Base-by-base conservation (phyloP, 176 grass and related monocot species). In the Eleusine indica region DNA sequence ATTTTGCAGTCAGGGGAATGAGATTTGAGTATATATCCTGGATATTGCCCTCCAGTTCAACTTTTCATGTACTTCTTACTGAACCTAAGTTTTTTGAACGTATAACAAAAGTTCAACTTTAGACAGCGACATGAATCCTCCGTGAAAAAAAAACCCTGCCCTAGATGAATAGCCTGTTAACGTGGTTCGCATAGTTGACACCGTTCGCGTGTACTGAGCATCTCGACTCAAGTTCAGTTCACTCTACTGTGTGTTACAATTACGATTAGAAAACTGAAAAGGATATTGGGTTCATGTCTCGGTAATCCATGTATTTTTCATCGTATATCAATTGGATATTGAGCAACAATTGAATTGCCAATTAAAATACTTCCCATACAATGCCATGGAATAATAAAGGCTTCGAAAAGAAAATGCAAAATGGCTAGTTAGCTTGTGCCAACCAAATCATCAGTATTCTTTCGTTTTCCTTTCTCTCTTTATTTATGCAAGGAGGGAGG, bases 401-500 rank as follows among this genome's bases (percentile, higher is more conserved):
- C 9, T 56, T 15, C 44, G 66, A 80, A 70, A 80, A 67, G 2
- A 80, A 74, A 81, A 68, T 5, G 4, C 12, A 49, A 16, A 80
- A 80, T 40, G 46, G 11, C 65, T 49, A 51, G 25, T 25, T 25
- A 35, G 74, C 46, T 14, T 83, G 49, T 4, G 16, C 63, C 47
- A 58, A 66, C 10, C 22, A 25, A 70, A 44, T 48, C 51, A 43
- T 35, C 9, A 22, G 17, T 74, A 49, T 15, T 30, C 1, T 41
- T 42, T 12, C 3, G 0, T 38, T 21, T 17, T 1, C 12, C 16
- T 30, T 35, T 9, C 21, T 5, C 12, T 25, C 21, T 60, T 3
- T 80, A 87, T 22, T 12, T 80, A 91, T 37, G 86, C 75, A 25
- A 83, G 30, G 73, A 92, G 82, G 4, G 87, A 76, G 1, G 93